phyloP scores from a whole-genome alignment of 2,329 filamentous ascomycete genomes.

The Colletotrichum tabaci region DNA sequence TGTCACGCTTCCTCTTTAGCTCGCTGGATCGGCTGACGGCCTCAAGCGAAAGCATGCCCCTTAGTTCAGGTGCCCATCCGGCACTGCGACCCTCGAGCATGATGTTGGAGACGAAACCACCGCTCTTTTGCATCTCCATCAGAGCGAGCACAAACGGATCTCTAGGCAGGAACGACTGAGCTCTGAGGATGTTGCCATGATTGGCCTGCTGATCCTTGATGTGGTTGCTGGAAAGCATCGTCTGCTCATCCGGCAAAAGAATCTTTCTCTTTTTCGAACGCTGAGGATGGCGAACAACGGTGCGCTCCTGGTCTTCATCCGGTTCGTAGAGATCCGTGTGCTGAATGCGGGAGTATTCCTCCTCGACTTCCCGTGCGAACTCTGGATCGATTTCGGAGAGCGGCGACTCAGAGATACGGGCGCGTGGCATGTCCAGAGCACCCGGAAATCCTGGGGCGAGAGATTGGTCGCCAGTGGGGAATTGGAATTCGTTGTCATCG shows the following conservation, averaged over 20 bases:
- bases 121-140: conserved; percentile 92
- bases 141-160: conserved; percentile 90
- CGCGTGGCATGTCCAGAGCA: conserved; percentile 65
- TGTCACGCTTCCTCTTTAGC: conserved; percentile 94
- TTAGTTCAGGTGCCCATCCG: conserved; percentile 92
- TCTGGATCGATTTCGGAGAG: conserved; percentile 79
- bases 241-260: conserved; percentile 85
- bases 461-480: conserved; percentile 71
- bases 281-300: conserved; percentile 77
- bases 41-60: conserved; percentile 91
- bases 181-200: conserved; percentile 87
- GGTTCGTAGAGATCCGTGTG: conserved; percentile 75
- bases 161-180: conserved; percentile 85
- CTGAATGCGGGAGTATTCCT: conserved; percentile 67
- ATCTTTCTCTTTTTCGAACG: conserved; percentile 84
- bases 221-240: conserved; percentile 80
- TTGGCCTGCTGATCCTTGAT: conserved; percentile 91
- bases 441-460: conserved; percentile 65
- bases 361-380: conserved; percentile 71
- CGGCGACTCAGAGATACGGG: conserved; percentile 78
- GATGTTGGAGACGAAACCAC: conserved; percentile 89
- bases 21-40: conserved; percentile 83
- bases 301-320: conserved; percentile 69
- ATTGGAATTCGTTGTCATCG: conserved; percentile 73
- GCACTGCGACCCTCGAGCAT: conserved; percentile 84